Conservation (phyloP, 1,139 yeast species). For the Hyphopichia khmerensis region DNA sequence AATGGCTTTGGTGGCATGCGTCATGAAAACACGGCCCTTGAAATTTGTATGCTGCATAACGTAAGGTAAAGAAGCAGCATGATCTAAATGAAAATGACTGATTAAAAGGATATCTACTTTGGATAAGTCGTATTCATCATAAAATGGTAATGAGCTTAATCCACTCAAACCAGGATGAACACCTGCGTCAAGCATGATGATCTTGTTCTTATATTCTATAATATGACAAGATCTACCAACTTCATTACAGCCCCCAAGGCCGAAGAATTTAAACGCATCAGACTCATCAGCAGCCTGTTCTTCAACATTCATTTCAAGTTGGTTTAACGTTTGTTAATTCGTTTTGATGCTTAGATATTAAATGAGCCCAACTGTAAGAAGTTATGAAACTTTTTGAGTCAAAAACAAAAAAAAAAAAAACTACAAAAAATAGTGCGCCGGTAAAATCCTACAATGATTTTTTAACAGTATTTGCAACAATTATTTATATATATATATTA, state of each 20-base stretch:
- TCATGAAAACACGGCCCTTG: conserved; percentile 95
- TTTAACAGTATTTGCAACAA: too few species aligned
- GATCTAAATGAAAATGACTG: conserved; percentile 95
- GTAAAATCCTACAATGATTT: background rate
- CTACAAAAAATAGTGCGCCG: background rate
- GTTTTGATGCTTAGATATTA: background rate
- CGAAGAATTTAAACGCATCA: conserved; percentile 70
- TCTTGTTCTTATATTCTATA: conserved; percentile 87
- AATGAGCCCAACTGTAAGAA: too few species aligned
- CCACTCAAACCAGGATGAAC: conserved; percentile 96
- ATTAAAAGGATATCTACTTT: conserved; percentile 83
- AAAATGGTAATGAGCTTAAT: conserved; percentile 86
- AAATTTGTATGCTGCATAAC: conserved; percentile 97
- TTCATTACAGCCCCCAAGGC: conserved; percentile 99
- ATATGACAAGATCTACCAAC: conserved; percentile 97
- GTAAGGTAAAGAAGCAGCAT: conserved; percentile 95
- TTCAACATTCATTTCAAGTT: conserved; percentile 8
- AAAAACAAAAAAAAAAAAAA: background rate
- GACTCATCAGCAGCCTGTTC: conserved; percentile 6
- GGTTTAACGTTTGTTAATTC: background rate
- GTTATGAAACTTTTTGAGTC: too few species aligned
- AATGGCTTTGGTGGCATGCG: conserved; percentile 98
- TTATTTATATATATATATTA: background rate
- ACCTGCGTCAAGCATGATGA: conserved; percentile 98
- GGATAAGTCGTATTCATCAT: conserved; percentile 89